Evolutionary conservation across 108 stramenopile genomes (phyloP).

Genomic region (Skeletonema tropicum): DNA sequence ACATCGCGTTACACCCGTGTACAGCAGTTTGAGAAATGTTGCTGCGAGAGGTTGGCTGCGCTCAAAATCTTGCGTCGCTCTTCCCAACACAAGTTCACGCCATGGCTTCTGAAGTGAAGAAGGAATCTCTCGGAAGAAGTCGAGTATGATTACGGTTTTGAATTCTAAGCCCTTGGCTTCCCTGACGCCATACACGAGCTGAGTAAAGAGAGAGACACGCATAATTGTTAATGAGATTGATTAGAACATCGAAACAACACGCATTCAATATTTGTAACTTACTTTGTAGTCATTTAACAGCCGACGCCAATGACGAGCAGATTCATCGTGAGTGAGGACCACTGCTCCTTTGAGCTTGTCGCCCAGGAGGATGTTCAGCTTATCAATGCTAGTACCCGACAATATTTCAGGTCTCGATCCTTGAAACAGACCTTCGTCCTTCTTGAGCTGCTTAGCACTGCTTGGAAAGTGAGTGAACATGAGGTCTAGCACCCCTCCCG

Average conservation of each 20-base stretch:
- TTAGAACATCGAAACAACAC: not conserved
- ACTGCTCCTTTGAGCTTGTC: conserved; percentile 23
- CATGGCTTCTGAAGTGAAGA: conserved; percentile 42
- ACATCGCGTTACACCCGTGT: conserved; percentile 59
- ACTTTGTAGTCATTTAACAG: conserved; percentile 27
- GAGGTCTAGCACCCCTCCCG: conserved; percentile 40
- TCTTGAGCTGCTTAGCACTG: conserved; percentile 34
- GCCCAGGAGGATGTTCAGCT: conserved; percentile 4
- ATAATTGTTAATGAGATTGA: not conserved
- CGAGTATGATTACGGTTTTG: conserved; percentile 50
- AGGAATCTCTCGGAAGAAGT: conserved; percentile 53
- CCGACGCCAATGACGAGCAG: conserved; percentile 39
- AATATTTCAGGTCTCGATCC: conserved; percentile 54
- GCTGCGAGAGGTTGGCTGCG: conserved; percentile 42
- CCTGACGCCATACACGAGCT: conserved; percentile 46
- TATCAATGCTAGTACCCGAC: not conserved
- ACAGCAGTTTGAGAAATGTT: conserved; percentile 52
- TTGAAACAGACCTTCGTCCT: conserved; percentile 45
- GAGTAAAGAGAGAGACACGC: not conserved
- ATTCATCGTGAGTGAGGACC: conserved; percentile 34
- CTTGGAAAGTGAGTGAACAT: conserved; percentile 47
- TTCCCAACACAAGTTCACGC: conserved; percentile 39
- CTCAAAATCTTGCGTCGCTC: conserved; percentile 10
- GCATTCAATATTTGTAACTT: not conserved
- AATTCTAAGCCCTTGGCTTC: conserved; percentile 62